Evolutionary conservation across 2,329 filamentous ascomycete genomes (phyloP), one percentile per base, ranked within the genome.

Genomic region (Alternaria atra): DNA sequence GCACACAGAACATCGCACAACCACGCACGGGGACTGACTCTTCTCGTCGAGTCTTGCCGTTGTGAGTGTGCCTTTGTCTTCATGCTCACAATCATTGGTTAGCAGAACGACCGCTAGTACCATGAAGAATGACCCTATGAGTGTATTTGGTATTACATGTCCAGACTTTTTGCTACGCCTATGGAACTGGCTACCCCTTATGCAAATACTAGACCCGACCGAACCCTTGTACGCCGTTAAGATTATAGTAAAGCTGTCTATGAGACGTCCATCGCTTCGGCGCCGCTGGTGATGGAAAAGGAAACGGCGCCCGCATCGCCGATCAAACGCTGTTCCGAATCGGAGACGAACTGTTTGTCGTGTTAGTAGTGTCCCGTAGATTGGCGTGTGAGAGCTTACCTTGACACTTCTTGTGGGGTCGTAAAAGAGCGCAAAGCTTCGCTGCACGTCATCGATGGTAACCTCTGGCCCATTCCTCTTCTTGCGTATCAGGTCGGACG

Each of bases 341-440:
- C 91, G 59, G 86, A 82, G 44, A 99, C 93, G 73, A 98, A 97
- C 76, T 81, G 52, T 2, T 47, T 8, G n/a, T 29, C 7, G 9
- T 13, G 40, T 77, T 65, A 78, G 73, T 48, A 44, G 20, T 15
- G 5, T 10, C 42, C 35, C 9, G 29, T 13, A 40, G 17, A 8
- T 15, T 8, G 17, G 27, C 20, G 34, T 35, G 17, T 10, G 10
- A 6, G 5, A 8, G 48, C 75, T 64, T 72, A 79, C 79, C 80
- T 92, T 92, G 71, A 96, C 91, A 79, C 94, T 97, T 70, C 95
- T 87, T 50, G 84, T 84, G 1, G 94, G 90, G 78, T 99, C 95
- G 81, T 94, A 97, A 82, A 99, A 99, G 50, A 99, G 87, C 75
- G 90, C 86, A 84, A 94, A 99, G 81, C 93, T 97, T 69, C 94